A percentile compares a stretch with the other conserved stretches of the same genome.
Conservation (phyloP, 371 early-diverging fungal genomes). For the Zychaea mexicana region DNA sequence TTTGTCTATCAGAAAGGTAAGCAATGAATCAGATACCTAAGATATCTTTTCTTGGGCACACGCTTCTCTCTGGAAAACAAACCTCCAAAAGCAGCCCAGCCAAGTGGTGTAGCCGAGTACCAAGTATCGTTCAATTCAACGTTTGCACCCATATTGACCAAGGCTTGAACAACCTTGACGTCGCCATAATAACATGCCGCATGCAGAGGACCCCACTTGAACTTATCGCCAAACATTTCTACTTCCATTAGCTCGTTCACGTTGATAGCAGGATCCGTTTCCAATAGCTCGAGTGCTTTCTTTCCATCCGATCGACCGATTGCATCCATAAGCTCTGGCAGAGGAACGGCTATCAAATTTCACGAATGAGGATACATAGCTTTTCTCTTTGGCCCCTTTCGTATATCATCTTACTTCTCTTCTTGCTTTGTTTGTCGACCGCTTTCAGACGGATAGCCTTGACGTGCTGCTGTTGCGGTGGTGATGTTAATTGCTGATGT, state of each 20-base stretch:
- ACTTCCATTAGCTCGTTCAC: constrained; percentile 58
- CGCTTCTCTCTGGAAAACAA: no score
- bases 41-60: neutral
- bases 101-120: constrained; percentile 83
- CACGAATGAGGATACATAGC: neutral
- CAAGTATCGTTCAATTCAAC: constrained; percentile 85
- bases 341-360: neutral
- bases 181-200: constrained; percentile 85
- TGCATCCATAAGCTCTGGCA: constrained; percentile 30
- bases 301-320: constrained; percentile 35
- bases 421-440: constrained; percentile 35
- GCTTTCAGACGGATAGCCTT: constrained; percentile 40
- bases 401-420: neutral
- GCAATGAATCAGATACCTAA: neutral
- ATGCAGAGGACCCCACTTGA: constrained; percentile 89
- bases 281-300: constrained; percentile 32
- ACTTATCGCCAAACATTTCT: constrained; percentile 66
- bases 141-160: constrained; percentile 77
- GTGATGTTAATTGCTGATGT: neutral
- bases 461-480: constrained; percentile 18
- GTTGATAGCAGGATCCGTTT: constrained; percentile 38
- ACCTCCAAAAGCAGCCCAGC: constrained; percentile 92
- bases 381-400: neutral
- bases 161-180: constrained; percentile 59
- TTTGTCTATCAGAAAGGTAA: constrained; percentile 19